phyloP scores from a whole-genome alignment of 306 rosid genomes.

The Lathyrus aphaca region DNA sequence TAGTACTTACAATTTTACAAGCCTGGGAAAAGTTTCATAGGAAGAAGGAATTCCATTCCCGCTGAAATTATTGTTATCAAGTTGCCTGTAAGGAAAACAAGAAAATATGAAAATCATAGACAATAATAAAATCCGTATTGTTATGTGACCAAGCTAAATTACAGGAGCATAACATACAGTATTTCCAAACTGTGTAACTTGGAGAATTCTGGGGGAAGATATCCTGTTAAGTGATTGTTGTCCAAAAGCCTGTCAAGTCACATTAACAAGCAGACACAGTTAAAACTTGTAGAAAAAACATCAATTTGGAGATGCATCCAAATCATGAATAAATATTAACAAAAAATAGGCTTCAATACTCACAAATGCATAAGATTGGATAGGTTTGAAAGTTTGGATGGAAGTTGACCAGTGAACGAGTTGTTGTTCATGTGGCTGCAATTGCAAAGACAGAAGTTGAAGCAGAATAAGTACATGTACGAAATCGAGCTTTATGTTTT shows the following conservation, averaged over 20 bases:
- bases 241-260: slow-evolving; percentile 62
- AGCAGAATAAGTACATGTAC: slow-evolving; percentile 25
- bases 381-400: slow-evolving; percentile 52
- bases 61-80: slow-evolving; percentile 55
- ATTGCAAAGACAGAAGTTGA: slow-evolving; percentile 49
- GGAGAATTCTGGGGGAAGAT: slow-evolving; percentile 62
- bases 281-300: slow-evolving; percentile 27
- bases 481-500: slow-evolving; percentile 36
- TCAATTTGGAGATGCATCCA: slow-evolving; percentile 18
- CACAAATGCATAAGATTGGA: slow-evolving; percentile 55
- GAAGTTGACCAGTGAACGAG: slow-evolving; percentile 65
- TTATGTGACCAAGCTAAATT: slow-evolving; percentile 23
- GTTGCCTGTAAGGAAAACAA: slow-evolving; percentile 50
- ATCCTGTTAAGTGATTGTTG: slow-evolving; percentile 59
- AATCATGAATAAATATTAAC: slow-evolving; percentile 23
- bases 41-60: slow-evolving; percentile 51
- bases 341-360: slow-evolving; percentile 42
- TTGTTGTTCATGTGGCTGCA: slow-evolving; percentile 75
- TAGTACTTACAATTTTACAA: slow-evolving; percentile 52
- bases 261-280: slow-evolving; percentile 30
- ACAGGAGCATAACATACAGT: slow-evolving; percentile 51
- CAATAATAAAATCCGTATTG: not conserved
- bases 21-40: slow-evolving; percentile 40
- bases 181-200: slow-evolving; percentile 44
- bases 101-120: slow-evolving; percentile 17